A percentile compares a stretch with the other conserved stretches of the same genome.
phyloP scores from a whole-genome alignment of 306 rosid genomes.

The Comarum palustre region DNA sequence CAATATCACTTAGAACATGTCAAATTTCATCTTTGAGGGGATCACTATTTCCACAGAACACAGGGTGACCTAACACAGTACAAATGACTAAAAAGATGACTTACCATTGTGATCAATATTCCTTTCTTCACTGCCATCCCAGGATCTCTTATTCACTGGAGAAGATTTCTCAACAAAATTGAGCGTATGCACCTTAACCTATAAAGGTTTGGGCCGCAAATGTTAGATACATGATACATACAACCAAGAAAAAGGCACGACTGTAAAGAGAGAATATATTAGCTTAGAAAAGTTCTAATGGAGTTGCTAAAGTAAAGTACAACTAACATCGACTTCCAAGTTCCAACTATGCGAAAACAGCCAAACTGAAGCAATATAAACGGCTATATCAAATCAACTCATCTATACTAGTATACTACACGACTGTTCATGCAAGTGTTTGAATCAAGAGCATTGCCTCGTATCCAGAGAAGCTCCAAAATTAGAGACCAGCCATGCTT shows the following conservation, averaged over 20 bases:
- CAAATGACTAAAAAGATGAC: background rate
- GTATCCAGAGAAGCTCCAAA: too few species aligned
- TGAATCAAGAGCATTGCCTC: background rate
- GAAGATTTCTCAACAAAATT: constrained; percentile 43
- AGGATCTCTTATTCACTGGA: background rate
- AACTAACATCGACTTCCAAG: background rate
- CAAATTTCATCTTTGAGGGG: background rate
- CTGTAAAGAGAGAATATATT: too few species aligned
- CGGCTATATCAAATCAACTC: background rate
- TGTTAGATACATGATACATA: background rate
- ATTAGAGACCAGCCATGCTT: background rate
- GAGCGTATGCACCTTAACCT: constrained; percentile 54
- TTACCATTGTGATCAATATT: constrained; percentile 28
- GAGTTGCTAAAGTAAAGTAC: background rate
- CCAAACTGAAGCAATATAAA: background rate
- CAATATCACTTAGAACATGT: background rate
- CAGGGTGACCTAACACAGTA: background rate
- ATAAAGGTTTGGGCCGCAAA: constrained; percentile 11
- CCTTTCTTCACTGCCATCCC: constrained; percentile 9
- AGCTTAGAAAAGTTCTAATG: background rate
- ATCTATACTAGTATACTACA: background rate
- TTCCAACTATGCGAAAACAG: background rate
- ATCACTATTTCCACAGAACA: background rate
- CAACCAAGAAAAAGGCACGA: background rate
- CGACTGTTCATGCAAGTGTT: background rate